Conservation (phyloP, 805 yeast genomes). For the Kuraishia hungarica region DNA sequence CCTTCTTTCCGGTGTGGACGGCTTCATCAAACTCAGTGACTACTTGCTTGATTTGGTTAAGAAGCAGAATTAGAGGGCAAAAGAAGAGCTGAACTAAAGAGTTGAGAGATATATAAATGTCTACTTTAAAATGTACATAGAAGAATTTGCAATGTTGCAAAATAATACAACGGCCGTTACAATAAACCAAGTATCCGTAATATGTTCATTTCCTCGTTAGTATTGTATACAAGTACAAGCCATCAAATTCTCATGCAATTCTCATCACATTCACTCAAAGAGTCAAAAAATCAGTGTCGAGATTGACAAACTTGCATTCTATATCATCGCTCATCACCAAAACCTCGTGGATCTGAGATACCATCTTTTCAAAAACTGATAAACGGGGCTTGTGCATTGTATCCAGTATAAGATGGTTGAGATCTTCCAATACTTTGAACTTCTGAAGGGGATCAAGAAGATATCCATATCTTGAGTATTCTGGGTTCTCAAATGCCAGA, state of each 20-base stretch:
- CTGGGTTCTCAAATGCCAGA: constrained; percentile 44
- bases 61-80: background rate
- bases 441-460: constrained; percentile 27
- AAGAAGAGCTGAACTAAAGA: too few species aligned
- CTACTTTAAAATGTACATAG: background rate
- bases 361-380: constrained; percentile 33
- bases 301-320: constrained; percentile 30
- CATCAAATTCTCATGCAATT: background rate
- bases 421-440: constrained; percentile 16
- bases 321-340: constrained; percentile 21
- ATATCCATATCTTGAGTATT: constrained; percentile 24
- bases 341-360: constrained; percentile 29
- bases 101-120: too few species aligned
- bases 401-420: constrained; percentile 18
- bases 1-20: constrained; percentile 33
- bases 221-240: too few species aligned
- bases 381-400: constrained; percentile 32
- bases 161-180: too few species aligned
- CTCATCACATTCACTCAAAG: constrained; percentile 7
- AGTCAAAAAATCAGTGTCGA: constrained; percentile 36
- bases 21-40: constrained; percentile 46
- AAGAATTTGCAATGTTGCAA: background rate
- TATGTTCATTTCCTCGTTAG: background rate
- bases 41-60: constrained; percentile 27
- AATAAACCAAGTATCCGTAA: background rate